Evolutionary conservation across 495 filamentous ascomycete genomes (phyloP).

Genomic region (Parachaetomium inaequale): DNA sequence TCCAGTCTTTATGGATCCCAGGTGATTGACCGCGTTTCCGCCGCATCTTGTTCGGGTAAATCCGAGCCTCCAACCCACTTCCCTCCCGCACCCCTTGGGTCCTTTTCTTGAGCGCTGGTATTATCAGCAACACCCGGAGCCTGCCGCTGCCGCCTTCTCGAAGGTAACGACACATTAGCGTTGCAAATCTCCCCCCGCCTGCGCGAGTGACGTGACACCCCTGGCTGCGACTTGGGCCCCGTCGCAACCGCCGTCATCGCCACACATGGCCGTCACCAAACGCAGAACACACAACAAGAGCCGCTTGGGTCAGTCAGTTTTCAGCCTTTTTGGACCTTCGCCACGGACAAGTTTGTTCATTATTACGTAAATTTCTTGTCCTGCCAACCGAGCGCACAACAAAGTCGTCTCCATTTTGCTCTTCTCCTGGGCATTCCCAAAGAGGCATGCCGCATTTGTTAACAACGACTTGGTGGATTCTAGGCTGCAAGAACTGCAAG

Average conservation of each 20-base stretch:
- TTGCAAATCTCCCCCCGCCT: no score
- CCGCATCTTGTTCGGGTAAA: neutral
- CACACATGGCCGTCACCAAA: neutral
- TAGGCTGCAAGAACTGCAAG: conserved; percentile 5
- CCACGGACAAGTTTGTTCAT: neutral
- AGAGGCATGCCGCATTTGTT: neutral
- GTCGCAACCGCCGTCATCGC: neutral
- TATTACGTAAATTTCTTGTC: neutral
- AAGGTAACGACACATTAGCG: no score
- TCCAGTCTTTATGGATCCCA: neutral
- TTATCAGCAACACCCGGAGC: no score
- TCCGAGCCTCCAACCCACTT: neutral
- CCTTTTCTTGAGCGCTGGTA: no score
- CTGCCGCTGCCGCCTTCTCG: no score
- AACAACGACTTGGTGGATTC: neutral
- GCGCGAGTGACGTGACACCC: neutral
- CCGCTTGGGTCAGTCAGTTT: neutral
- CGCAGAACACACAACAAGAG: neutral
- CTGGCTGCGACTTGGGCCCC: neutral
- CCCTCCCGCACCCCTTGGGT: neutral
- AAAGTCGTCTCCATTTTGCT: neutral
- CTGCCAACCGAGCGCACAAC: neutral
- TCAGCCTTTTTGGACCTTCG: neutral
- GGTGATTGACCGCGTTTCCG: neutral
- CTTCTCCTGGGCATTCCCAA: no score